Evolutionary conservation across 139 green algal genomes (phyloP), one percentile per base, ranked within the genome.

Genomic region (Chlorella sp.): DNA sequence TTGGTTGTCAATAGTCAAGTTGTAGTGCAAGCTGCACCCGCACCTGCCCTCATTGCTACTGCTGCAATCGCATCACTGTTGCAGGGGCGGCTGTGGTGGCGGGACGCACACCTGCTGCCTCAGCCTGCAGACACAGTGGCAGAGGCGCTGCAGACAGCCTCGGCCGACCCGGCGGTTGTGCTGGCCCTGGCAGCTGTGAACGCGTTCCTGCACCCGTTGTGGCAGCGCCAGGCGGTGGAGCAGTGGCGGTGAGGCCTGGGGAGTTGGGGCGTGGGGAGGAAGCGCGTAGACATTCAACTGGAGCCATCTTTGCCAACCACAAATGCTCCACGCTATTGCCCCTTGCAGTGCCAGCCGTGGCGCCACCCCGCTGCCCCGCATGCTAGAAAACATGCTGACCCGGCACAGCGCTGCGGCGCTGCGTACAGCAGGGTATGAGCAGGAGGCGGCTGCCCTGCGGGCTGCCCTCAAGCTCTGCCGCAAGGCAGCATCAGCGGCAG

Each of bases 41-140:
- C n/a, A n/a, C 2, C 47, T 28, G 34, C 23, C 25, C 20, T 38
- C n/a, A n/a, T n/a, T n/a, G n/a, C n/a, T n/a, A n/a, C n/a, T n/a
- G n/a, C n/a, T n/a, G n/a, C n/a, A n/a, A n/a, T n/a, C n/a, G n/a
- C n/a, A n/a, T n/a, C n/a, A n/a, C n/a, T n/a, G n/a, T n/a, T 60
- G 76, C 57, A 82, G 76, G 57, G 36, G 2, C 76, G 57, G 20
- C 34, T 82, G 38, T 82, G 76, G 76, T 82, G 76, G 76, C 57
- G 76, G 13, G 76, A 82, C 17, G 56, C 60, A 12, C 76, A 82
- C 36, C 36, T 82, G 56, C 60, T 82, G 23, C 32, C 57, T 1
- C 76, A 82, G 36, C 76, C 76, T 30, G 41, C 76, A 21, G 13
- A 26, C 13, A 71, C 60, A 16, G 36, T 73, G 47, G 26, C 38